These are phyloP conservation scores for Yamadazyma conglobata DNA, from an alignment of 1,139 yeast species.

Conservation along the genomic window DNA sequence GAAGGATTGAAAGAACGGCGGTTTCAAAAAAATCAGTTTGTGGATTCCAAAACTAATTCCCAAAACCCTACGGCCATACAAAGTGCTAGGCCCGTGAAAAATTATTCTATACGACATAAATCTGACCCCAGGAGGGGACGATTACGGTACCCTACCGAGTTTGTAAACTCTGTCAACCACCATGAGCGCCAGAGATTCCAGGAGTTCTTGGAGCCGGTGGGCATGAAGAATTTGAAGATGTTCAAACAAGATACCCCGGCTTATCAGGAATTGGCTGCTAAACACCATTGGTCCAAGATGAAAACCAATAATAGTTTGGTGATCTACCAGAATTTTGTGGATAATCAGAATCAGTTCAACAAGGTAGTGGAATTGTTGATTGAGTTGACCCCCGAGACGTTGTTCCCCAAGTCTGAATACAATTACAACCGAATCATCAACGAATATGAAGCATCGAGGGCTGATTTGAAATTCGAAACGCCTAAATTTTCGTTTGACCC, in stretches of 20 bases:
- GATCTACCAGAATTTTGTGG: slow-evolving; percentile 23
- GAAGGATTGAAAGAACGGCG: slow-evolving; percentile 9
- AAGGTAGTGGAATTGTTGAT: slow-evolving; percentile 31
- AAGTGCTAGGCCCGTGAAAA: too few relatives aligned
- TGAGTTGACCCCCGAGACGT: slow-evolving; percentile 29
- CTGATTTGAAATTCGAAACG: slow-evolving; percentile 8
- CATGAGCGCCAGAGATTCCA: slow-evolving; percentile 27
- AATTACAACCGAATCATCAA: slow-evolving; percentile 7
- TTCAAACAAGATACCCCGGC: slow-evolving; percentile 17
- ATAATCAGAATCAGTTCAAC: slow-evolving; percentile 27
- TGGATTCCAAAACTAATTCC: too few relatives aligned
- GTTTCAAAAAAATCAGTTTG: too few relatives aligned
- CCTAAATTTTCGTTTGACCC: slow-evolving; percentile 29
- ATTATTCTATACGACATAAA: too few relatives aligned
- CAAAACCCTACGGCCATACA: too few relatives aligned
- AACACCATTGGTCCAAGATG: slow-evolving; percentile 23
- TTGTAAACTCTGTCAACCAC: slow-evolving; percentile 10
- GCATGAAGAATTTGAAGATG: slow-evolving; percentile 33
- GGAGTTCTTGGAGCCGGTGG: slow-evolving; percentile 36
- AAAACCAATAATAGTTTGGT: slow-evolving; percentile 16
- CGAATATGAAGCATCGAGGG: slow-evolving; percentile 7
- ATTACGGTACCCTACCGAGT: slow-evolving; percentile 1
- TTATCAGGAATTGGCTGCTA: slow-evolving; percentile 6
- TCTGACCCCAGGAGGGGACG: neutral
- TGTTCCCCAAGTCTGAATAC: slow-evolving; percentile 7